Conservation (phyloP, 2,329 filamentous ascomycete species). For the Hypoxylon sp. region DNA sequence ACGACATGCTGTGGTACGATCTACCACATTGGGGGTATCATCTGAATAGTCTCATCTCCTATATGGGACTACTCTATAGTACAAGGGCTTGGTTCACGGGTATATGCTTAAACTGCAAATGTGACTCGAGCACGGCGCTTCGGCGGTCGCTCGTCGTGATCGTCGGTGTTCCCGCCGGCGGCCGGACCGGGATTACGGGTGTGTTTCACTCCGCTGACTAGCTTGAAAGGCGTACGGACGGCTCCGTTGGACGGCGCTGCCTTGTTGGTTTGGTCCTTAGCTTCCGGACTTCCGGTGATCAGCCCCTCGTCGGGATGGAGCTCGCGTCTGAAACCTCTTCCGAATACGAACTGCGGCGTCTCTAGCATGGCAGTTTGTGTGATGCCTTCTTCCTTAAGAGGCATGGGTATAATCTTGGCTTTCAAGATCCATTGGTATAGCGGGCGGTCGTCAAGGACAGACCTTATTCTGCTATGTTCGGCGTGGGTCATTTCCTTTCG, state of each 20-base stretch:
- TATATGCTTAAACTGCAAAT: constrained; percentile 17
- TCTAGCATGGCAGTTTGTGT: constrained; percentile 59
- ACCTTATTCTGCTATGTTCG: constrained; percentile 64
- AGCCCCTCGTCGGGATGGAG: constrained; percentile 58
- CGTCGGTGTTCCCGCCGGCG: neutral
- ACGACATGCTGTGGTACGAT: neutral
- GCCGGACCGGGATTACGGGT: constrained; percentile 15
- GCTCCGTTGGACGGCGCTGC: neutral
- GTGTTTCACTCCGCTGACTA: constrained; percentile 28
- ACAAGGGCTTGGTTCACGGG: neutral
- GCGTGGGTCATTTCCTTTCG: constrained; percentile 77
- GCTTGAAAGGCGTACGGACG: constrained; percentile 14
- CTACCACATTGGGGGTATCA: neutral
- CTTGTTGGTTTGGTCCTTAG: neutral
- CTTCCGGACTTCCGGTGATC: constrained; percentile 41
- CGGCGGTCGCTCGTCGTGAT: constrained; percentile 9
- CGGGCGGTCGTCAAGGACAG: constrained; percentile 63
- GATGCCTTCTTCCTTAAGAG: constrained; percentile 44
- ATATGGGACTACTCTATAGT: neutral
- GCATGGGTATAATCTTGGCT: constrained; percentile 53
- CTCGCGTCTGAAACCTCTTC: constrained; percentile 55
- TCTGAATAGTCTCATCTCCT: neutral
- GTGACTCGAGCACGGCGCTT: constrained; percentile 31
- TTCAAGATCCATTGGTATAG: constrained; percentile 69
- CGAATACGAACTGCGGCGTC: constrained; percentile 59